Base-by-base conservation (phyloP, 805 yeast genomes). In the Zygosaccharomyces kombuchaensis region DNA sequence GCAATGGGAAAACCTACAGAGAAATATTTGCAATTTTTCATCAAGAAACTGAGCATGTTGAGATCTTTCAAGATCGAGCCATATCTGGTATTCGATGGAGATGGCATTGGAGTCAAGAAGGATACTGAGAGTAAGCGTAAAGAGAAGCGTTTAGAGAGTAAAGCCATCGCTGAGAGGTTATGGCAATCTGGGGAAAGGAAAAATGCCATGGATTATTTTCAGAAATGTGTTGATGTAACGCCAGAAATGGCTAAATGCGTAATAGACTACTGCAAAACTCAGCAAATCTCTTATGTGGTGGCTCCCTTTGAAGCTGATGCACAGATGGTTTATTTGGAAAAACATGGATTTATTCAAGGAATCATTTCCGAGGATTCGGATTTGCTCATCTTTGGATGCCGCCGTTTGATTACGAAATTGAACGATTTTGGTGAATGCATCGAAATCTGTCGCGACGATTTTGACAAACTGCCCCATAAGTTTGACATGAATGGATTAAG, bases 221-320 rank as follows among this genome's bases (percentile, higher is more conserved):
- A 79, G 64, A 84, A 84, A 63, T 82, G 93, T 31, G 85, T 95
- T 4, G 90, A 84, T 55, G 84, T 93, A 9, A 85, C 96, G 2
- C 88, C 96, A 1, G 80, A 80, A 51, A 89, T 93, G 93, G 97
- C 96, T 4, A 86, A 86, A 56, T 75, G 87, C 9, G 73, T 91
- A 9, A 88, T 90, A 60, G 84, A 82, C 34, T 83, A 77, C 56
- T 72, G 95, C 51, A 81, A 80, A 53, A 53, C 62, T 10, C 70
- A 75, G 37, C 65, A 67, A 1, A 79, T 93, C 40, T 76, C 73
- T 48, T 91, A 78, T 57, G 77, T 93, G 6, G 99, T 93, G 7
- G 98, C 99, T 0, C 99, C 99, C 0, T 93, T 88, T 62, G 99
- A 93, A 67, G 99, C 99, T 0, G 99, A 93, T 63, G 84, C 99